Evolutionary conservation across 768 basidiomycete genomes (phyloP), one percentile per base, ranked within the genome.

Genomic region (Mycena rosella): DNA sequence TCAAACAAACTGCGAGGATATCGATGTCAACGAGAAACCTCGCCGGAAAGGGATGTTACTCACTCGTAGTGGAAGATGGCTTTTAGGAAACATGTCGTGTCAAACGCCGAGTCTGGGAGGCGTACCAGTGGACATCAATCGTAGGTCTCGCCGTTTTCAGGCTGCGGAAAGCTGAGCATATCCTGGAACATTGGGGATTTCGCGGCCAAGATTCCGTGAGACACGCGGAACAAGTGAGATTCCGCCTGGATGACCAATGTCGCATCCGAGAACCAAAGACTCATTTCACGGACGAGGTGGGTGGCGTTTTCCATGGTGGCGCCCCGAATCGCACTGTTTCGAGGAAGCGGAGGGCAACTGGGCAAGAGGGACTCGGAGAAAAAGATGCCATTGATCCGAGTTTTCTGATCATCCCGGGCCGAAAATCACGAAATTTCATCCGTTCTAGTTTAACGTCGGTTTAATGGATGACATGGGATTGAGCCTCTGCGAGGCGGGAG

Each of bases 21-120:
- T 38, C 14, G 38, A 10, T 14, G 8, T 14, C 15, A 57, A 4
- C 40, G 18, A 42, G 53, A 38, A 14, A 34, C 13, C 30, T 22
- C 24, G 22, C 26, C 10, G 1, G 44, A 45, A 2, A 18, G 7
- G 34, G 24, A 9, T n/a, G 32, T 26, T 2, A 26, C 45, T 47
- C 29, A 47, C 45, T 59, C 58, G n/a, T 59, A 59, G 58, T 59
- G 58, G 22, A 59, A 47, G 27, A 59, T 59, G 10, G 57, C 57
- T n/a, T 59, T 59, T 18, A 59, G 22, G 47, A 59, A 22, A n/a
- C n/a, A 47, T 5, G 29, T 59, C 2, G 44, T 40, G 3, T 59
- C 58, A 14, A 30, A 1, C 18, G 44, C 45, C 2, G 44, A 26
- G 45, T 59, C 45, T 5, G 30, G n/a, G 14, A 59, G 58, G 17